Conservation (phyloP, 805 yeast species). For the Lachancea mirantina region DNA sequence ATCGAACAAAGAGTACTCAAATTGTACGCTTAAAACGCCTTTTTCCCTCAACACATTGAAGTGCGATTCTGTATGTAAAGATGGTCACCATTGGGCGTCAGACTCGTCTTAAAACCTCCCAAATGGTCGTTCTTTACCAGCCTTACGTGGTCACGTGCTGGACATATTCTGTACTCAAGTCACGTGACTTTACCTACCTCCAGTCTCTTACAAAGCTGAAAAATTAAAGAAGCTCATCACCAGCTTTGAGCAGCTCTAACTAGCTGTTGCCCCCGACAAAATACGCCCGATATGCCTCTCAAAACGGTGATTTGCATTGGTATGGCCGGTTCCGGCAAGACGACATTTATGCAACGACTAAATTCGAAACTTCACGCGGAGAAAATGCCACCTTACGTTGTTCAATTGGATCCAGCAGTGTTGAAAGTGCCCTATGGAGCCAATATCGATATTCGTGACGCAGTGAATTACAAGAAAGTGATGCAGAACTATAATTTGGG, state of each 20-base stretch:
- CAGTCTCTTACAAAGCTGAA: too few relatives aligned
- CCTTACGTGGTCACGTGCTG: too few relatives aligned
- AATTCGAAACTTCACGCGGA: constrained; percentile 79
- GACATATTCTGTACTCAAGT: too few relatives aligned
- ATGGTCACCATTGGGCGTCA: too few relatives aligned
- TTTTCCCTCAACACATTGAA: background rate
- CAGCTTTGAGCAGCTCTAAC: background rate
- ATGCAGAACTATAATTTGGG: constrained; percentile 95
- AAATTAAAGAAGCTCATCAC: background rate
- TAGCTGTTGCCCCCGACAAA: background rate
- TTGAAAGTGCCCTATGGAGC: constrained; percentile 88
- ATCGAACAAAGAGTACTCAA: constrained; percentile 52
- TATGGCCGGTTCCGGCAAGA: constrained; percentile 84
- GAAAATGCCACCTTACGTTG: constrained; percentile 76
- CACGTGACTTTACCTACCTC: too few relatives aligned
- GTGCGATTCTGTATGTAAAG: background rate
- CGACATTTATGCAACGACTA: constrained; percentile 93
- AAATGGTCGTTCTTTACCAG: too few relatives aligned
- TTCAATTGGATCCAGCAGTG: constrained; percentile 95
- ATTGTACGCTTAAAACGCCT: constrained; percentile 10
- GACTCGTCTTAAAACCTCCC: too few relatives aligned
- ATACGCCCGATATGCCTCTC: constrained; percentile 27
- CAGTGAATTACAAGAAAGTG: constrained; percentile 90
- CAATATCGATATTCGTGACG: constrained; percentile 92
- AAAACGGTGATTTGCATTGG: constrained; percentile 48